Evolutionary conservation across 768 basidiomycete genomes (phyloP), one percentile per base, ranked within the genome.

Genomic region (Mycena sanguinolenta): DNA sequence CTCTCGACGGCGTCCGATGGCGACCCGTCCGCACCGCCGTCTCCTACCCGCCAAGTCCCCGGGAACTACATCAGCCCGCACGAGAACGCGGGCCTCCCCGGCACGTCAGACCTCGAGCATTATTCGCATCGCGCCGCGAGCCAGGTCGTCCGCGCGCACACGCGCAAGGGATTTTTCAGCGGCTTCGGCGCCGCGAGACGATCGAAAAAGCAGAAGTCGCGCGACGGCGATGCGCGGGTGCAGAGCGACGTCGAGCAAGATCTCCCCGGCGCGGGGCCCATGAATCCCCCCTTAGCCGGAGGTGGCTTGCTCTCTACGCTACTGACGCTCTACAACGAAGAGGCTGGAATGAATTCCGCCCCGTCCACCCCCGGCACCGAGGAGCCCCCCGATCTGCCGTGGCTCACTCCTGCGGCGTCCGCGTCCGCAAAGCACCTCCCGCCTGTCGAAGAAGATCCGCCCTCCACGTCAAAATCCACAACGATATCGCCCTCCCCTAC

Each of bases 301-400:
- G 84, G 84, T 14, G 91, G 92, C 19, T 87, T 94, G 8, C 83
- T 94, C 6, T 89, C 91, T 3, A 84, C 92, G 1, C 78, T 94
- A 46, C 81, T 95, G 53, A 84, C 90, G 23, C 83, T 93, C 27
- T 92, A 93, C 75, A 88, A 83, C 73, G 81, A 80, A 30, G 80
- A 84, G 16, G 78, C 74, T 4, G 34, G 49, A 17, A 10, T 63
- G 4, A 21, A 17, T 14, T 76, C 77, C 23, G 69, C 62, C 13
- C 30, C 69, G 25, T 75, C 75, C 27, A 80, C 79, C 5, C 76
- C 77, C 3, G 64, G 52, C 28, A 19, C 52, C 42, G 69, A 74
- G n/a, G 57, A 53, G 54, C 65, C 55, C 28, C 68, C 57, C 4
- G 72, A 74, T 34, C 60, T 42, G 36, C 65, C 69, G 6, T 73